Evolutionary conservation across 2,329 filamentous ascomycete species (phyloP).

Genomic region (Fusarium xylarioides): DNA sequence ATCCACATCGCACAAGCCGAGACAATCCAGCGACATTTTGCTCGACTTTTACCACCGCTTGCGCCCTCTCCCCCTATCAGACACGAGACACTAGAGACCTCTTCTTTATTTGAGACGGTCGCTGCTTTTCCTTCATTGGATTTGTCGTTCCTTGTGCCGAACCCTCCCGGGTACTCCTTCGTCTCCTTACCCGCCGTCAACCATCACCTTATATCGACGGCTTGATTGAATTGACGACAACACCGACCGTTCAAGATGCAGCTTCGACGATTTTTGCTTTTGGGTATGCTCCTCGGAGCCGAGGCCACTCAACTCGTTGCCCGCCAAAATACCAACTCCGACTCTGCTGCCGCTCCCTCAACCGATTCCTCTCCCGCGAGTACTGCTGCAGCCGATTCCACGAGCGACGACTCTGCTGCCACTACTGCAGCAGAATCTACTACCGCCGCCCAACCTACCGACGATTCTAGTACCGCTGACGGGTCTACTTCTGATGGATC

Average conservation of each 20-base stretch:
- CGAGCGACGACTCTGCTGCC: background rate
- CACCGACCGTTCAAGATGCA: slow-evolving; percentile 33
- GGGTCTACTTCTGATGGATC: background rate
- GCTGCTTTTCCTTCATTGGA: slow-evolving; percentile 33
- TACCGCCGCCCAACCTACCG: slow-evolving; percentile 7
- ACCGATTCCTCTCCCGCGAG: background rate
- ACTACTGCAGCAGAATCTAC: slow-evolving; percentile 22
- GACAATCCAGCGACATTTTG: slow-evolving; percentile 29
- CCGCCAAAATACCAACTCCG: slow-evolving; percentile 27
- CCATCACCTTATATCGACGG: slow-evolving; percentile 13
- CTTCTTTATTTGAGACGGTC: slow-evolving; percentile 27
- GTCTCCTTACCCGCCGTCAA: slow-evolving; percentile 2
- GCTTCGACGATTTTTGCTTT: slow-evolving; percentile 36
- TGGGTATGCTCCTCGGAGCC: slow-evolving; percentile 39
- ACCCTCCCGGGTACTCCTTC: slow-evolving; percentile 26
- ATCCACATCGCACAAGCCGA: slow-evolving; percentile 29
- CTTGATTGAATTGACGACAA: slow-evolving; percentile 23
- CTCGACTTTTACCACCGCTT: slow-evolving; percentile 14
- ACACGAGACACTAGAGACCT: slow-evolving; percentile 13
- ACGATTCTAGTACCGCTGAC: slow-evolving; percentile 7
- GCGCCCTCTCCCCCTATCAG: slow-evolving; percentile 10
- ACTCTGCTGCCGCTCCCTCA: background rate
- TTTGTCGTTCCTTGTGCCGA: slow-evolving; percentile 21
- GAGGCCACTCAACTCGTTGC: slow-evolving; percentile 30
- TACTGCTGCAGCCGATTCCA: slow-evolving; percentile 4